Evolutionary conservation across 768 basidiomycete species (phyloP).

Genomic region (Mycena olivaceomarginata): DNA sequence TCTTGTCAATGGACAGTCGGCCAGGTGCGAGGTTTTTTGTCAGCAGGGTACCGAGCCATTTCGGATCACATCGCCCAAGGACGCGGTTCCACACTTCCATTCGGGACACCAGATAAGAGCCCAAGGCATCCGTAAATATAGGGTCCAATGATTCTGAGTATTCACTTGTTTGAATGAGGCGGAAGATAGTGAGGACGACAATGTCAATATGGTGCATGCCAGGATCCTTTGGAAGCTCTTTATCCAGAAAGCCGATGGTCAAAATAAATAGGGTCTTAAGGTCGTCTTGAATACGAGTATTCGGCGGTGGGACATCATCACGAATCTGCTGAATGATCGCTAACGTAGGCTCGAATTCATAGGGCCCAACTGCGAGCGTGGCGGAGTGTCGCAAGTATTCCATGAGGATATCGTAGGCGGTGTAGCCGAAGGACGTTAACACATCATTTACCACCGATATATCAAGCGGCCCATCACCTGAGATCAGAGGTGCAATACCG

Average conservation of each 20-base stretch:
- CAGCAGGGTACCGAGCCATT: conserved; percentile 6
- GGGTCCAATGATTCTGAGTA: neutral
- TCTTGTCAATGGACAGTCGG: conserved; percentile 1
- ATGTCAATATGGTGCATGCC: neutral
- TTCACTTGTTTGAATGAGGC: neutral
- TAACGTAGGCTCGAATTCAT: too few relatives aligned
- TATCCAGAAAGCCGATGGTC: neutral
- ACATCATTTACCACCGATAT: too few relatives aligned
- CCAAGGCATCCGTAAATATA: neutral
- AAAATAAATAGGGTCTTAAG: neutral
- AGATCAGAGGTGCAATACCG: too few relatives aligned
- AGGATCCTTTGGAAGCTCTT: neutral
- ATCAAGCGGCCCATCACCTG: too few relatives aligned
- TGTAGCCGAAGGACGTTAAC: too few relatives aligned
- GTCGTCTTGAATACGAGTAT: too few relatives aligned
- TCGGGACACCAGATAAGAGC: neutral
- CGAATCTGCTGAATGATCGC: too few relatives aligned
- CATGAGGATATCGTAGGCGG: too few relatives aligned
- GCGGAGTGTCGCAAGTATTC: too few relatives aligned
- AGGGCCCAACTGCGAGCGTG: too few relatives aligned
- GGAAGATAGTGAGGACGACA: neutral
- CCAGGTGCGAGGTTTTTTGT: conserved; percentile 1
- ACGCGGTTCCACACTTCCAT: neutral
- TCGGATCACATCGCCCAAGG: neutral
- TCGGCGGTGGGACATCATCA: too few relatives aligned